phyloP scores from a whole-genome alignment of 805 yeast genomes.

The Saccharomyces paradoxus region DNA sequence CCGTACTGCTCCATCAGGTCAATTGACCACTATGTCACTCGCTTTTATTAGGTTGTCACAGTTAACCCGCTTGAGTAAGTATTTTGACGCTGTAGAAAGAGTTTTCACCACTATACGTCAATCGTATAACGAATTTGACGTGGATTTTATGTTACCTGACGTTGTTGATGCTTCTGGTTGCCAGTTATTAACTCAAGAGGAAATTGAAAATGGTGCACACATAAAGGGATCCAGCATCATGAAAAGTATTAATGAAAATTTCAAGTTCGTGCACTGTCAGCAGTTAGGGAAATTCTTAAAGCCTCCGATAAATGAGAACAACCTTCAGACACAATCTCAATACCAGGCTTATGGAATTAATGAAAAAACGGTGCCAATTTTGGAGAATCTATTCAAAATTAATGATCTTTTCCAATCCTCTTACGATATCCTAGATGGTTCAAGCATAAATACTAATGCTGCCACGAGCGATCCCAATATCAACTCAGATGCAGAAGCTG shows the following conservation, averaged over 20 bases:
- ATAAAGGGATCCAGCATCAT: constrained; percentile 30
- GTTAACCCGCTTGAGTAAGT: constrained; percentile 39
- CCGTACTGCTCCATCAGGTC: constrained; percentile 34
- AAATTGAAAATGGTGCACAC: constrained; percentile 30
- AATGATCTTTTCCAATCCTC: constrained; percentile 9
- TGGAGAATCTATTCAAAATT: constrained; percentile 44
- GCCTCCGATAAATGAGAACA: constrained; percentile 4
- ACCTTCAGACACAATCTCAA: background rate
- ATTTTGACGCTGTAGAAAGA: constrained; percentile 43
- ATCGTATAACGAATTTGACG: constrained; percentile 28
- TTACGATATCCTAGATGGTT: background rate
- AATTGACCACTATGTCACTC: constrained; percentile 41
- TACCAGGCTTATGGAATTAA: constrained; percentile 6
- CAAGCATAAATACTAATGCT: background rate
- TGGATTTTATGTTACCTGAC: constrained; percentile 40
- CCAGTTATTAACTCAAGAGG: constrained; percentile 22
- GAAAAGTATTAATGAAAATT: constrained; percentile 29
- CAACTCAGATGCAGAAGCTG: background rate
- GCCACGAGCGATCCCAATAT: background rate
- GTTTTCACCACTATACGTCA: constrained; percentile 34
- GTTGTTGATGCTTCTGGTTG: constrained; percentile 47
- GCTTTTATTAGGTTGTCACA: constrained; percentile 49
- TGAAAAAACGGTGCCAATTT: constrained; percentile 26
- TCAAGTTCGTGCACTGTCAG: constrained; percentile 31
- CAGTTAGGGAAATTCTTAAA: constrained; percentile 18